A percentile compares a stretch with the other conserved stretches of the same genome.
Evolutionary conservation across 345 rosid genomes (phyloP).

Genomic region (Pistacia atlantica): DNA sequence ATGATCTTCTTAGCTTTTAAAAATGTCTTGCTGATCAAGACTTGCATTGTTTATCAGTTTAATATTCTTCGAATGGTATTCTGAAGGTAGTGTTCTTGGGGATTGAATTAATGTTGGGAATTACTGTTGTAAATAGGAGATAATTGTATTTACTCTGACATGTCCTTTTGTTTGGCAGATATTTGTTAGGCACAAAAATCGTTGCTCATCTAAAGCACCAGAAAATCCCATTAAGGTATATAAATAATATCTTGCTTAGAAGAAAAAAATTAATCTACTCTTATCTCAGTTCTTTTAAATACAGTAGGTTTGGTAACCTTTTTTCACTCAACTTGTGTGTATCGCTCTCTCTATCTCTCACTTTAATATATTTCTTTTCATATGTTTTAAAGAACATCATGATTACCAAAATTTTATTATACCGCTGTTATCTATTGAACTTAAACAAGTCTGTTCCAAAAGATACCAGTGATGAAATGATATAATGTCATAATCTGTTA

Average conservation of each 20-base stretch:
- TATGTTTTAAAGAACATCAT: not conserved
- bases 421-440: not conserved
- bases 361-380: not conserved
- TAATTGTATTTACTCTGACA: not conserved
- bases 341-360: not conserved
- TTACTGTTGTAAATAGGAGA: conserved; percentile 12
- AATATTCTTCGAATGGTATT: not conserved
- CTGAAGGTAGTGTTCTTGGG: conserved; percentile 4
- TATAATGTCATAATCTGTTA: conserved; percentile 1
- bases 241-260: not conserved
- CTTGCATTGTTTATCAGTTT: not conserved
- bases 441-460: not conserved
- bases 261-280: not conserved
- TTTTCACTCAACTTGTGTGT: not conserved
- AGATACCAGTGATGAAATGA: not conserved
- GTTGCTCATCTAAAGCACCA: conserved; percentile 88
- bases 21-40: conserved; percentile 4
- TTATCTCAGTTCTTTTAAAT: not conserved
- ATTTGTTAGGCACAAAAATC: conserved; percentile 90
- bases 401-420: not conserved
- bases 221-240: conserved; percentile 96
- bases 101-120: not conserved
- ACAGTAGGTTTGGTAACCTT: not conserved
- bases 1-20: not conserved
- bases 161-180: conserved; percentile 56